phyloP scores from a whole-genome alignment of 306 rosid species.

The Psophocarpus tetragonolobus region DNA sequence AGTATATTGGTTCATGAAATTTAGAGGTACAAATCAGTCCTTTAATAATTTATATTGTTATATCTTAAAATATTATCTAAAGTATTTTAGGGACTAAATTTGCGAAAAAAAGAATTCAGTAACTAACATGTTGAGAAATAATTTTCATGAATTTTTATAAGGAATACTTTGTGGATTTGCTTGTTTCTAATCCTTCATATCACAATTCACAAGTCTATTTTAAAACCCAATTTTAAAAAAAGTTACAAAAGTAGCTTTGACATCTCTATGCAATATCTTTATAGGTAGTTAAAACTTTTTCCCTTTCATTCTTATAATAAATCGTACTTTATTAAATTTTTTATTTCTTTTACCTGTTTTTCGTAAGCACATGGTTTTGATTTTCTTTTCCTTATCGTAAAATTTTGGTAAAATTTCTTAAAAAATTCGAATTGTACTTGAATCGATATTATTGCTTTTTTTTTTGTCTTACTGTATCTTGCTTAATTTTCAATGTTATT shows the following conservation, averaged over 20 bases:
- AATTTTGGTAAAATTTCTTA: not conserved
- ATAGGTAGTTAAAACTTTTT: too few species aligned
- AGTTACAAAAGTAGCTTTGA: not conserved
- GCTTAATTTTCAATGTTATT: not conserved
- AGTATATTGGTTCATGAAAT: too few species aligned
- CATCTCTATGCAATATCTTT: not conserved
- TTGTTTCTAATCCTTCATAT: not conserved
- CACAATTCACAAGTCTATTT: not conserved
- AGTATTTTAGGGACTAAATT: too few species aligned
- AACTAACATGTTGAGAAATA: too few species aligned
- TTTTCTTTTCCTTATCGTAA: not conserved
- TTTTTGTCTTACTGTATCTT: not conserved
- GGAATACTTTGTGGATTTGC: too few species aligned
- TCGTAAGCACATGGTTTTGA: not conserved
- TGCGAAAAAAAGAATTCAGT: too few species aligned
- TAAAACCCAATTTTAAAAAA: too few species aligned
- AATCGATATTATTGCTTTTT: not conserved
- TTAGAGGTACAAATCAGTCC: too few species aligned
- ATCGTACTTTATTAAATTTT: not conserved
- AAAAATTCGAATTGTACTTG: not conserved
- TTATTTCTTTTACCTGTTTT: not conserved
- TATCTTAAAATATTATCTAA: too few species aligned
- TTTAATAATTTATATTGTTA: too few species aligned
- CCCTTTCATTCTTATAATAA: not conserved
- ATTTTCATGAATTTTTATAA: too few species aligned